A percentile compares a stretch with the other conserved stretches of the same genome.
Evolutionary conservation across 495 filamentous ascomycete genomes (phyloP).

Genomic region (Rostrohypoxylon terebratum): DNA sequence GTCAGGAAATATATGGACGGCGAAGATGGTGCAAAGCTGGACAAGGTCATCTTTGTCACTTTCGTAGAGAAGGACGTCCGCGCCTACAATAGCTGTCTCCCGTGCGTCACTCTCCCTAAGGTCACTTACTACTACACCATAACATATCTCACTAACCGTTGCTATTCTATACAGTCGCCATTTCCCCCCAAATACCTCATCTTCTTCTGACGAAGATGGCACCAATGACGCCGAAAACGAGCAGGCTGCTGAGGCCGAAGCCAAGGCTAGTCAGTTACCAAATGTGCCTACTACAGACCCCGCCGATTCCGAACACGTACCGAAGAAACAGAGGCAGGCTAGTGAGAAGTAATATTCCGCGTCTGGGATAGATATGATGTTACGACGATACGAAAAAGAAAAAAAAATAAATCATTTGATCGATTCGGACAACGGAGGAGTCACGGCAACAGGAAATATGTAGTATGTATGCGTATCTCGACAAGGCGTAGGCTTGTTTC

Average conservation of each 20-base stretch:
- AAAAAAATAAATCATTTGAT: background rate
- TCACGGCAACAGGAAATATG: background rate
- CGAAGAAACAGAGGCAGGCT: conserved; percentile 53
- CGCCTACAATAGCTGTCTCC: conserved; percentile 75
- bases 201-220: conserved; percentile 27
- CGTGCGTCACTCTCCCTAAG: conserved; percentile 72
- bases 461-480: conserved; percentile 8
- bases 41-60: conserved; percentile 82
- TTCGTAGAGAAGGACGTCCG: conserved; percentile 81
- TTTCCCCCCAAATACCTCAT: conserved; percentile 51
- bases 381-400: background rate
- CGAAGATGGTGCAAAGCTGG: conserved; percentile 66
- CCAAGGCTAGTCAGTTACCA: conserved; percentile 50
- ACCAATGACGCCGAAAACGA: conserved; percentile 40
- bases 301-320: conserved; percentile 44
- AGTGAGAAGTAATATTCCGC: conserved; percentile 10
- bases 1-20: conserved; percentile 77
- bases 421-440: conserved; percentile 2
- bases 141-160: conserved; percentile 11
- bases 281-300: conserved; percentile 53
- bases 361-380: background rate
- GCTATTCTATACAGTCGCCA: conserved; percentile 40
- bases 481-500: background rate
- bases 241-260: conserved; percentile 48
- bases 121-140: background rate